phyloP scores from a whole-genome alignment of 1,284 basidiomycete species.

The Acaromyces ingoldii region DNA sequence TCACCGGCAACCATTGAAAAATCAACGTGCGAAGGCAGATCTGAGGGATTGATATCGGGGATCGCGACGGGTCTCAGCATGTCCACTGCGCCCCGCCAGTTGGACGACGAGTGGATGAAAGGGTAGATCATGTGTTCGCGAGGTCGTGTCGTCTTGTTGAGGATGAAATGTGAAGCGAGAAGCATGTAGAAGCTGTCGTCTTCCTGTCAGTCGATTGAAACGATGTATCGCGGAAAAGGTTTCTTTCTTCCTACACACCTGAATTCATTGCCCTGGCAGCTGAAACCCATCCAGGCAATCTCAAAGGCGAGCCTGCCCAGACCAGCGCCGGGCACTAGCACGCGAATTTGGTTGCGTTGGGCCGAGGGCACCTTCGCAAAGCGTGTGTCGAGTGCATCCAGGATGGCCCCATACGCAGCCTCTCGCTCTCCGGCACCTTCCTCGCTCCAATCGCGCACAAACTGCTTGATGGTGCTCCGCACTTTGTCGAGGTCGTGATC shows the following conservation, averaged over 20 bases:
- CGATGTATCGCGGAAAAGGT: neutral
- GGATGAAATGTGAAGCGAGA: conserved; percentile 26
- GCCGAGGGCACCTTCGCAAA: conserved; percentile 16
- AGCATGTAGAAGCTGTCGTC: conserved; percentile 3
- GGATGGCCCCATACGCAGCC: conserved; percentile 35
- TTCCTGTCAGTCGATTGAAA: no score
- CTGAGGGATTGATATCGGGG: conserved; percentile 41
- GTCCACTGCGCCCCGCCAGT: conserved; percentile 37
- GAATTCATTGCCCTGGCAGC: conserved; percentile 49
- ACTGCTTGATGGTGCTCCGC: conserved; percentile 46
- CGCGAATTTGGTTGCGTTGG: conserved; percentile 16
- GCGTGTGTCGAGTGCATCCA: conserved; percentile 25
- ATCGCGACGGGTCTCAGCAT: conserved; percentile 37
- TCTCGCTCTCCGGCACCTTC: conserved; percentile 31
- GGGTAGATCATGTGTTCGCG: conserved; percentile 42
- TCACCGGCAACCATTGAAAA: conserved; percentile 51
- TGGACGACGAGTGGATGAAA: conserved; percentile 42
- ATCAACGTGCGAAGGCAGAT: conserved; percentile 25
- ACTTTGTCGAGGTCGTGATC: conserved; percentile 47
- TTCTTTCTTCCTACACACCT: conserved; percentile 9
- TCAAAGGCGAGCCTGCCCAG: conserved; percentile 46
- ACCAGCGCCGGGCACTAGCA: conserved; percentile 48
- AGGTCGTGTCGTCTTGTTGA: conserved; percentile 35
- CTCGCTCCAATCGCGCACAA: conserved; percentile 46
- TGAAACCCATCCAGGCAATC: conserved; percentile 35